phyloP scores from a whole-genome alignment of 202 grass and related monocot species.

The Hordeum pubiflorum region DNA sequence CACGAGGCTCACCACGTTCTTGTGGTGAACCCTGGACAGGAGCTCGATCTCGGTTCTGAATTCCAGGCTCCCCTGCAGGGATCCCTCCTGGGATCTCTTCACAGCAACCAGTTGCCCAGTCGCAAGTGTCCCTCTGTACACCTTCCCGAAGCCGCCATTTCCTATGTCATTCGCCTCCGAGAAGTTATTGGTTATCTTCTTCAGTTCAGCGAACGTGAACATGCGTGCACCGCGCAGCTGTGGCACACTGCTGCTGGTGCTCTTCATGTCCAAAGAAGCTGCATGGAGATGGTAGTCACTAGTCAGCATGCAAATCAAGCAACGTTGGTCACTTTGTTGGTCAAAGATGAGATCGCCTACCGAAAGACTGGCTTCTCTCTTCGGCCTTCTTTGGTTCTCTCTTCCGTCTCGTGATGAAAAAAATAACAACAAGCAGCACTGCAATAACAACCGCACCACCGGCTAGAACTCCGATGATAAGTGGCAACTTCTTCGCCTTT shows the following conservation, averaged over 20 bases:
- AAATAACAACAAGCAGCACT: slow-evolving; percentile 17
- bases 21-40: slow-evolving; percentile 27
- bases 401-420: slow-evolving; percentile 35
- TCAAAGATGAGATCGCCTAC: slow-evolving; percentile 18
- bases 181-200: slow-evolving; percentile 73
- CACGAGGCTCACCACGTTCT: slow-evolving; percentile 13
- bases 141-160: slow-evolving; percentile 75
- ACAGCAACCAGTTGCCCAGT: background rate
- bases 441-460: slow-evolving; percentile 47
- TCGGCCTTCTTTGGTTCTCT: slow-evolving; percentile 26
- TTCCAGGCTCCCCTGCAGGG: background rate
- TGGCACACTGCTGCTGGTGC: slow-evolving; percentile 45
- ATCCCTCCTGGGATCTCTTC: background rate
- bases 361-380: slow-evolving; percentile 54
- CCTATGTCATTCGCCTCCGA: slow-evolving; percentile 66
- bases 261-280: slow-evolving; percentile 63
- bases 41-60: slow-evolving; percentile 1
- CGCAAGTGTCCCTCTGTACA: slow-evolving; percentile 10
- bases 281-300: background rate
- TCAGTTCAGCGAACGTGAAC: slow-evolving; percentile 68
- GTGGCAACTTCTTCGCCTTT: slow-evolving; percentile 25
- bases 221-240: slow-evolving; percentile 56
- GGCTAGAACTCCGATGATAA: slow-evolving; percentile 52
- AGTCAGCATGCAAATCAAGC: background rate
- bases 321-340: no score